Evolutionary conservation across 352 stramenopile genomes (phyloP), one percentile per base, ranked within the genome.

Genomic region (Globisporangium ultimum): DNA sequence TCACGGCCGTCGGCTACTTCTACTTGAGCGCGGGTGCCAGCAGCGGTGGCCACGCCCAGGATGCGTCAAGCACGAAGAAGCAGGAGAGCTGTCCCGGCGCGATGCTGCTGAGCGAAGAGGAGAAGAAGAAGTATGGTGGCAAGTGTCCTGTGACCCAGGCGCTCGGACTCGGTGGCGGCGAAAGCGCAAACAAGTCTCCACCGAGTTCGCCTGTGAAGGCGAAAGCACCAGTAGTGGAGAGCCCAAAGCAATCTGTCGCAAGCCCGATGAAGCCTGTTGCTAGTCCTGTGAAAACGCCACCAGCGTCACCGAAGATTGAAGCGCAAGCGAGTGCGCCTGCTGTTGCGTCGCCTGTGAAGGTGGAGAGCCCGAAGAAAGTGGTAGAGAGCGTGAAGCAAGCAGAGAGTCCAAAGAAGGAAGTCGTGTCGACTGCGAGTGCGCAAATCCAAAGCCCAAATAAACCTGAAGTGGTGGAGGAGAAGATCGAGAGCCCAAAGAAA

Each of bases 1-100:
- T 91, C 56, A 73, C 71, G 1, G 70, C 71, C 12, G 68, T 85
- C 45, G 81, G 78, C 51, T 88, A 76, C 58, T 75, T 84, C 46
- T 87, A 81, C 64, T 58, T 86, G 55, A 76, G 87, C 38, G 55
- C 60, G 0, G 38, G 50, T 34, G 42, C 8, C 15, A 48, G 15
- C 15, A 13, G 12, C 14, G 69, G 56, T 15, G 46, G 18, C 28
- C 18, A 21, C 12, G 28, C 9, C 42, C 72, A 74, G 45, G 69
- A 69, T 41, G 58, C 48, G 28, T 36, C 28, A 28, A 28, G 24
- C 24, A 5, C 24, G 38, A 58, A 66, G 22, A 54, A 64, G 1
- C 61, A 58, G 22, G 50, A 61, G 17, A 61, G 63, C 18, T 72
- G 68, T 47, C 67, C 67, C 22, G 72, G 67, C 46, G 61, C 60